These are phyloP conservation scores for Lycium ferocissimum DNA, from an alignment of 257 asterid species.

Conservation along the genomic window DNA sequence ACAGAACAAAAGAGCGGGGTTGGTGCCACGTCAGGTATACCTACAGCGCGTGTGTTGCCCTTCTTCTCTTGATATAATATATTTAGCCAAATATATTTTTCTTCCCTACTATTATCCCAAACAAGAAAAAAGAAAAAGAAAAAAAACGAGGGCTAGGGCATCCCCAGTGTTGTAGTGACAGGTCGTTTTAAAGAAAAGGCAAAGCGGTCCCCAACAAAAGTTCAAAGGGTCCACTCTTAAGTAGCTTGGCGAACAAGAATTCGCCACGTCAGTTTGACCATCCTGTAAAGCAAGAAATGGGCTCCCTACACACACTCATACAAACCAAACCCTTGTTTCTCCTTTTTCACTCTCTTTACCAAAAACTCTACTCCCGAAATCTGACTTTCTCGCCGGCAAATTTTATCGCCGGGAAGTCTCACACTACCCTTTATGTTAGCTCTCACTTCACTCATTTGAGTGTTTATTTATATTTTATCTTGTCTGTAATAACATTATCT, in stretches of 20 bases:
- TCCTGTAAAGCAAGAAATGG: constrained; percentile 54
- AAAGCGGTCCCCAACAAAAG: too few species aligned
- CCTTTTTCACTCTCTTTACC: constrained; percentile 54
- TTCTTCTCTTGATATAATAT: too few species aligned
- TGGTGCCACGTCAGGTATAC: too few species aligned
- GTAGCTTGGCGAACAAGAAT: constrained; percentile 26
- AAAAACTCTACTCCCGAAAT: constrained; percentile 40
- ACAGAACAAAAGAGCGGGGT: too few species aligned
- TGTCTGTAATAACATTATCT: constrained; percentile 9
- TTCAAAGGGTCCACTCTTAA: too few species aligned
- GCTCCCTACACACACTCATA: background rate
- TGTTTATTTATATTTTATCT: background rate
- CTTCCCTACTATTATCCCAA: too few species aligned
- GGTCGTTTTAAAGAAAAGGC: too few species aligned
- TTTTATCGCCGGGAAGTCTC: constrained; percentile 36
- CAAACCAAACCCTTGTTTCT: constrained; percentile 33
- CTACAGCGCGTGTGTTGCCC: too few species aligned
- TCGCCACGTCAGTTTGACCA: constrained; percentile 55
- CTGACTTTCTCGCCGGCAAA: background rate
- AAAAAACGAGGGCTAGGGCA: too few species aligned
- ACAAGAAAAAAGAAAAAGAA: too few species aligned
- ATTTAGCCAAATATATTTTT: too few species aligned
- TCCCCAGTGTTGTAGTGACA: too few species aligned
- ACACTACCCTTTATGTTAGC: background rate
- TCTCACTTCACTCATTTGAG: background rate